Evolutionary conservation across 106 monocot genomes (phyloP), one percentile per base, ranked within the genome.

Genomic region (Cymbidium sinense): DNA sequence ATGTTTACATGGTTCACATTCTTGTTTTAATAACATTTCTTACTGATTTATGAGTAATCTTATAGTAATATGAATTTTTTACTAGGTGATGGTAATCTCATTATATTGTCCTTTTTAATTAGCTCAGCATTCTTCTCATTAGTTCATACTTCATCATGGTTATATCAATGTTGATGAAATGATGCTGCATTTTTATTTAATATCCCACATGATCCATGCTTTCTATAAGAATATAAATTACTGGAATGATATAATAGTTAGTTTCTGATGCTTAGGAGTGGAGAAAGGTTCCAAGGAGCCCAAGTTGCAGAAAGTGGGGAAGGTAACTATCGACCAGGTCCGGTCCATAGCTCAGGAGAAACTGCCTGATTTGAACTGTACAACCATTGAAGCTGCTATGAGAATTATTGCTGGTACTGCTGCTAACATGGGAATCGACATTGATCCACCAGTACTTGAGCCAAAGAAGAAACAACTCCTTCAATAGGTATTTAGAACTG

Each of bases 261-360:
- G 11, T 80, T 73, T 74, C 12, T 78, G 25, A 23, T 83, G 27
- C 34, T 61, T 75, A 98, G 94, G 94, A 70, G 78, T 90, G 34
- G 98, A 94, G 39, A 94, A 98, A 77, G 98, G 94, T 77, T 90
- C 98, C 3, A 98, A 92, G 76, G 91, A 98, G 67, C 94, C 96
- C 18, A 73, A 94, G 50, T 34, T 75, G 27, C 77, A 88, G 81
- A 98, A 98, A 85, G 91, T 98, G 11, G 94, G 94, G 58, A 98
- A 94, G 79, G 80, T 98, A 78, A 98, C 88, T 0, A 54, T 84
- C 1, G 96, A 98, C 4, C 96, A 94, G 69, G 70, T 94, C 2
- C 91, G 91, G 18, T 83, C 88, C 25, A 94, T 96, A 71, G 96
- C 96, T 5, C 79, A 78, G 54, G 96, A 96, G 79, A 96, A 98